phyloP scores from a whole-genome alignment of 2,329 filamentous ascomycete genomes.

The Penicillium psychrosexuale region DNA sequence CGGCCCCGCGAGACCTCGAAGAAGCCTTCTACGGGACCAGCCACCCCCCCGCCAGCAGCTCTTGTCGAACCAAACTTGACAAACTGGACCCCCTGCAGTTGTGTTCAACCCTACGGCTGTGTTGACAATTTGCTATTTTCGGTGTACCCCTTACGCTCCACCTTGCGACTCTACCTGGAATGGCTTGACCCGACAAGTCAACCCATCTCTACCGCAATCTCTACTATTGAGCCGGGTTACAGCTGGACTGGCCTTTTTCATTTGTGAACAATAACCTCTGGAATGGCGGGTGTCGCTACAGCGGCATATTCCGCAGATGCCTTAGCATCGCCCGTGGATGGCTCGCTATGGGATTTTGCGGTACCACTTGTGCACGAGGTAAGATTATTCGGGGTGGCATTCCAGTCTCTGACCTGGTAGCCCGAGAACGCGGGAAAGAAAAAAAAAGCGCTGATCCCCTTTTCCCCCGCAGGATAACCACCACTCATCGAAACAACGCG shows the following conservation, averaged over 20 bases:
- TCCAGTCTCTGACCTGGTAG: not conserved
- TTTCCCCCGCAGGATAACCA: conserved; percentile 21
- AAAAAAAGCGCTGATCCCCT: conserved; percentile 16
- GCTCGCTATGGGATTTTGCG: conserved; percentile 38
- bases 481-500: conserved; percentile 32
- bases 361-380: conserved; percentile 38
- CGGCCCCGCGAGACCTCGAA: conserved; percentile 1
- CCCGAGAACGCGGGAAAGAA: not conserved
- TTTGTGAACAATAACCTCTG: conserved; percentile 15
- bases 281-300: conserved; percentile 44
- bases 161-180: conserved; percentile 23
- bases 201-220: conserved; percentile 10
- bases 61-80: not conserved
- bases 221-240: conserved; percentile 22
- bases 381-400: conserved; percentile 18
- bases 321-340: conserved; percentile 37
- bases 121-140: conserved; percentile 38
- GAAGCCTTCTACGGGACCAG: not conserved
- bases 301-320: conserved; percentile 40
- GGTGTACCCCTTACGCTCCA: conserved; percentile 18
- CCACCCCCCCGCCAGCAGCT: not conserved
- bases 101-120: conserved; percentile 4
- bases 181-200: conserved; percentile 25
- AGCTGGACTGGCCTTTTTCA: conserved; percentile 36
- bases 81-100: not conserved